phyloP scores from a whole-genome alignment of 768 basidiomycete genomes.

The Plicaturopsis crispa region DNA sequence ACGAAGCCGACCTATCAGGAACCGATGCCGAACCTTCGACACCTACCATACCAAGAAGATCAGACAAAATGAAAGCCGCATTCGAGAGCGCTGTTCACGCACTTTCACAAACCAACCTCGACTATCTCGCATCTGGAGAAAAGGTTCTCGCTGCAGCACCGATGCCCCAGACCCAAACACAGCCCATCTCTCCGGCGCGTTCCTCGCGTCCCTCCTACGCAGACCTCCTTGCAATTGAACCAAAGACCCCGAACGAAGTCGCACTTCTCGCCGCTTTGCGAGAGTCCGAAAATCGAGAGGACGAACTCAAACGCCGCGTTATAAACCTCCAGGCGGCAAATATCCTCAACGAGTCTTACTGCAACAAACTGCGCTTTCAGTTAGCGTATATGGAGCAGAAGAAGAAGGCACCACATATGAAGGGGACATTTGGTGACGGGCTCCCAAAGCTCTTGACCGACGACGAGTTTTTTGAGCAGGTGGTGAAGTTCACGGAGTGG shows the following conservation, averaged over 20 bases:
- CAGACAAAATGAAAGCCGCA: no score
- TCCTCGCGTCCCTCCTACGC: no score
- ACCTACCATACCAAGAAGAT: no score
- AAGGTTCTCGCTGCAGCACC: no score
- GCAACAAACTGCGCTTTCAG: constrained; percentile 1
- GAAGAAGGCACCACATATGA: constrained; percentile 1
- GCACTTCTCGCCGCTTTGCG: constrained; percentile 1
- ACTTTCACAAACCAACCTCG: no score
- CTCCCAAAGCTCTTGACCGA: constrained; percentile 3
- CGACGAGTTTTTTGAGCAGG: constrained; percentile 5
- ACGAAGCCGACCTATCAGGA: not conserved
- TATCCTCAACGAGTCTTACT: constrained; percentile 5
- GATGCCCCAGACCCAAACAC: no score
- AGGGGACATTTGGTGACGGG: constrained; percentile 1
- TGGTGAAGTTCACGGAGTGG: constrained; percentile 6
- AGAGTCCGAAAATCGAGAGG: constrained; percentile 1
- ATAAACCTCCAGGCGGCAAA: constrained; percentile 1
- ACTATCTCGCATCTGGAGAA: no score
- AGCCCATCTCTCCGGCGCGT: no score
- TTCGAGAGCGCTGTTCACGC: no score
- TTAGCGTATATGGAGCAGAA: constrained; percentile 2
- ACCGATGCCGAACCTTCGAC: not conserved
- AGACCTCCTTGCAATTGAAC: not conserved
- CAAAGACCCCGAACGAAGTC: constrained; percentile 1
- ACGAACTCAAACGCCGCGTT: not conserved